Percentiles rank a stretch among this genome's conserved stretches.
Evolutionary conservation across 2,329 filamentous ascomycete species (phyloP).

Genomic region (Fusarium zealandicum): DNA sequence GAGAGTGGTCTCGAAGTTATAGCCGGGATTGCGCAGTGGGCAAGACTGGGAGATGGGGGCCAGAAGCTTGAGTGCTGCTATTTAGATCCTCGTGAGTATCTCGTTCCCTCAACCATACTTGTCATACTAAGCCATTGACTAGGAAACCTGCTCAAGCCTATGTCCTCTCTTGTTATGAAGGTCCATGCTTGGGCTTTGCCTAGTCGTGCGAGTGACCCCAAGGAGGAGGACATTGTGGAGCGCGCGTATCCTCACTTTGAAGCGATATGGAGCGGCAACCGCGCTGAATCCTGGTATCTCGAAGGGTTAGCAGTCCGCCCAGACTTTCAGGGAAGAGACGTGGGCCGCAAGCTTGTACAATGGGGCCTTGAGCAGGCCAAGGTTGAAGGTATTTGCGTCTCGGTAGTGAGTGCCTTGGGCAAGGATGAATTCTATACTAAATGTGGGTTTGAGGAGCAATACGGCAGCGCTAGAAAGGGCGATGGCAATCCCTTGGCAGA

Average conservation of each 20-base stretch:
- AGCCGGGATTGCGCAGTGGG: conserved; percentile 32
- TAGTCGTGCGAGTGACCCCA: conserved; percentile 20
- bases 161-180: conserved; percentile 23
- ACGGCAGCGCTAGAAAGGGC: conserved; percentile 10
- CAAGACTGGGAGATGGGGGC: conserved; percentile 27
- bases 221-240: conserved; percentile 24
- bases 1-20: conserved; percentile 15
- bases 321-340: conserved; percentile 46
- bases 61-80: conserved; percentile 13
- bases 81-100: conserved; percentile 27
- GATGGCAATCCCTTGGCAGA: conserved; percentile 27
- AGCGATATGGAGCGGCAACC: conserved; percentile 29
- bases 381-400: conserved; percentile 48
- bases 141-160: conserved; percentile 32
- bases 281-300: conserved; percentile 47
- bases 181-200: conserved; percentile 13
- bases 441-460: conserved; percentile 31
- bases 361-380: conserved; percentile 51
- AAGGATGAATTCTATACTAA: conserved; percentile 49
- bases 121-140: neutral
- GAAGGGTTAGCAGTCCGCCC: conserved; percentile 50
- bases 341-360: conserved; percentile 49
- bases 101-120: too few species aligned
- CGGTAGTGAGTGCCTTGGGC: conserved; percentile 48
- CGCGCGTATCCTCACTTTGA: conserved; percentile 28